Evolutionary conservation across 148 eudicot species (phyloP), one percentile per base, ranked within the genome.

Genomic region (Rhododendron ovatum): DNA sequence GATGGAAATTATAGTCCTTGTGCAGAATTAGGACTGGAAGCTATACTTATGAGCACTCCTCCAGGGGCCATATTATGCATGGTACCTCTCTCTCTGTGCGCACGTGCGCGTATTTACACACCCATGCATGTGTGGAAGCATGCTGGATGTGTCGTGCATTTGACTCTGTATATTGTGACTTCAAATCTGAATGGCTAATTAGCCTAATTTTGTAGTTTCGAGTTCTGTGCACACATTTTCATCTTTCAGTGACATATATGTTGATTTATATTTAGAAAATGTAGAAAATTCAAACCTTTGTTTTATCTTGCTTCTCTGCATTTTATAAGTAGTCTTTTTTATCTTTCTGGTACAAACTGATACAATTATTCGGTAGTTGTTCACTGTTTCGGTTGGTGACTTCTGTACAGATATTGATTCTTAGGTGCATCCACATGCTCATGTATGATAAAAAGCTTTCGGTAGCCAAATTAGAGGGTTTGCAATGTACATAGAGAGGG

Each of bases 11-110:
- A 73, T 83, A 82, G 89, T 88, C 87, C 67, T 43, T 88, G 78
- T 86, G 93, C 92, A 75, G 93, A 88, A 89, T 81, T 87, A 86
- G 96, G 92, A 75, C 91, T 96, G 85, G 91, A 91, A 81, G 92
- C 88, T 92, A 77, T 95, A 71, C 95, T 96, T 79, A 89, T 89
- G 93, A 90, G 94, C 90, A 81, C 91, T 71, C 99, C 99, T 57
- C 91, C 91, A 5, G 88, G 87, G 63, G 80, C 88, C 76, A 87
- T 94, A 81, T 83, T 89, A 74, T 79, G 85, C 78, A 87, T 95
- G 98, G 99, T 96, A 92, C 61, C 57, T 84, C 74, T 76, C 81
- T 45, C 61, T 83, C 90, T 69, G 22, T 6, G 22, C 3, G 39
- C 13, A 45, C 2, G 35, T 1, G 35, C 35, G 39, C 30, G 33